A percentile compares a stretch with the other conserved stretches of the same genome.
These are phyloP conservation scores for Chytridiales sp. DNA, from an alignment of 371 early-diverging fungal species.

Conservation along the genomic window DNA sequence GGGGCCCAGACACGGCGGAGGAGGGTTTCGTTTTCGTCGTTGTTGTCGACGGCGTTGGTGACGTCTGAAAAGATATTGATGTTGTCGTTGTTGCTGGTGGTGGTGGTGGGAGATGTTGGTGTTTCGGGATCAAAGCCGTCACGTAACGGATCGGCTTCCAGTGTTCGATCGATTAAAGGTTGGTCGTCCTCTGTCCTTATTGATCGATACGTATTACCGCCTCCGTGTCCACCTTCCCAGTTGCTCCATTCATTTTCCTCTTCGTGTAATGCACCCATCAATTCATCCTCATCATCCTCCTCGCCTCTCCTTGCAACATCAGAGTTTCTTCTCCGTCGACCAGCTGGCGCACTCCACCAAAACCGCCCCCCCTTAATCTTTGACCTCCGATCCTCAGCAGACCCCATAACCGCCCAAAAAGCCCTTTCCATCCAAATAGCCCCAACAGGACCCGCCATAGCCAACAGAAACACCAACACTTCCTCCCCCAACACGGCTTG, in stretches of 20 bases:
- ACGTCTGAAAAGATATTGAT: background rate
- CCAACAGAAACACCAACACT: background rate
- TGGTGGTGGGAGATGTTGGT: too few relatives aligned
- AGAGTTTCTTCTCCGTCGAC: background rate
- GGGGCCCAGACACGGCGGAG: background rate
- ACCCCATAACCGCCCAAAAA: background rate
- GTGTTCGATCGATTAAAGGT: too few relatives aligned
- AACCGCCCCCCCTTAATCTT: background rate
- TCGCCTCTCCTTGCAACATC: background rate
- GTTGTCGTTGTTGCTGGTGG: background rate
- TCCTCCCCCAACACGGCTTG: background rate
- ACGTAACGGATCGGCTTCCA: too few relatives aligned
- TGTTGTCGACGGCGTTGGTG: background rate
- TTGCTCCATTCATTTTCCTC: conserved; percentile 8
- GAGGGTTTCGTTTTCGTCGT: background rate
- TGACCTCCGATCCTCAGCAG: background rate
- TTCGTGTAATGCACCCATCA: background rate
- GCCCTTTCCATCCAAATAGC: conserved; percentile 1
- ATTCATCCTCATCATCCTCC: background rate
- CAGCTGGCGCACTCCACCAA: background rate
- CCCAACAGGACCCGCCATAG: background rate
- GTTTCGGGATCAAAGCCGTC: too few relatives aligned
- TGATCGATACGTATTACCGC: too few relatives aligned
- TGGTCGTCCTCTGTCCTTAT: too few relatives aligned
- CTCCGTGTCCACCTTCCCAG: too few relatives aligned